phyloP scores from a whole-genome alignment of 768 basidiomycete genomes.

The Trametes gibbosa region DNA sequence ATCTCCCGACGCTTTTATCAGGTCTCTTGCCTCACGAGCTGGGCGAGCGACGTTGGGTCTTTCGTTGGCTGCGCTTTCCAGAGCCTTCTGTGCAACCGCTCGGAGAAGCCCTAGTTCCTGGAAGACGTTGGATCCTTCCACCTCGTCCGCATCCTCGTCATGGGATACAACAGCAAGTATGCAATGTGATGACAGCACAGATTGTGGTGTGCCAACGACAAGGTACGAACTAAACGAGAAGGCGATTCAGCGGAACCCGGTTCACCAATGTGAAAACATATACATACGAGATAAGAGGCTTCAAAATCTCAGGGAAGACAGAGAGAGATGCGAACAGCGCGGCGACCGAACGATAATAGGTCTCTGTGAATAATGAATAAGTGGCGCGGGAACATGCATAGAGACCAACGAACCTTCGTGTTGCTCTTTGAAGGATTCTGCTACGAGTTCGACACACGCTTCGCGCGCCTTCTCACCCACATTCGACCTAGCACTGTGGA shows the following conservation, averaged over 20 bases:
- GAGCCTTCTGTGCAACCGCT: constrained; percentile 68
- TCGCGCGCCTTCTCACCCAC: constrained; percentile 76
- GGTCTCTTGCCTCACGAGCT: constrained; percentile 78
- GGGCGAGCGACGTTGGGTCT: constrained; percentile 72
- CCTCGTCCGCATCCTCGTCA: constrained; percentile 39
- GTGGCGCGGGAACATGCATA: background rate
- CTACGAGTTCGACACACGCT: constrained; percentile 68
- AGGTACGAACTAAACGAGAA: constrained; percentile 53
- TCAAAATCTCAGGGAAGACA: constrained; percentile 58
- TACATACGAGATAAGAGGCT: constrained; percentile 65
- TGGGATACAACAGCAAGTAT: constrained; percentile 55
- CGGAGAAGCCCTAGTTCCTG: constrained; percentile 59
- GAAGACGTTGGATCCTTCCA: constrained; percentile 52
- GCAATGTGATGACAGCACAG: constrained; percentile 56
- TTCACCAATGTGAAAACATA: too few species aligned
- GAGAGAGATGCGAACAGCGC: constrained; percentile 62
- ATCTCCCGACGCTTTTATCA: constrained; percentile 37
- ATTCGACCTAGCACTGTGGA: constrained; percentile 65
- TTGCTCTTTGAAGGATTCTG: constrained; percentile 72
- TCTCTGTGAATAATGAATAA: constrained; percentile 43
- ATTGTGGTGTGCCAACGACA: constrained; percentile 64
- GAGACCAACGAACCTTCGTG: constrained; percentile 52
- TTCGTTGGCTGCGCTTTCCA: constrained; percentile 67
- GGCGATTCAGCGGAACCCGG: too few species aligned
- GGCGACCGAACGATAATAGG: constrained; percentile 65